Percentiles rank a stretch among this genome's conserved stretches.
phyloP scores from a whole-genome alignment of 75 land plant genomes.

The Azolla pinnata region DNA sequence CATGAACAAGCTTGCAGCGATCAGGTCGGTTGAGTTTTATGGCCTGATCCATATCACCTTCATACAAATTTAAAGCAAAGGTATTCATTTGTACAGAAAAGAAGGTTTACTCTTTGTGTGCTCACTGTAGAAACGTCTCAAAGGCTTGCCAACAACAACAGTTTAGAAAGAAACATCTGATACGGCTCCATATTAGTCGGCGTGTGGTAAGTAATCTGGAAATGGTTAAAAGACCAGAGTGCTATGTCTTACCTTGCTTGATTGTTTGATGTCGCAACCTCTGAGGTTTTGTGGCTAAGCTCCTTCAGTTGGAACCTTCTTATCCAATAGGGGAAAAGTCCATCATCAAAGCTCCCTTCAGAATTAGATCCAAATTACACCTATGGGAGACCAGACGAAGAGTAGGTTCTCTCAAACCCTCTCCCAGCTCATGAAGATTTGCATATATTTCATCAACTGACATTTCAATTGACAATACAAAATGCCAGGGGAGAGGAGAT shows the following conservation, averaged over 20 bases:
- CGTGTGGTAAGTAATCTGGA: constrained; percentile 6
- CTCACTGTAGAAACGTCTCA: constrained; percentile 7
- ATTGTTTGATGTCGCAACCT: no score
- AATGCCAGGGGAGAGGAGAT: constrained; percentile 4
- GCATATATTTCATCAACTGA: neutral
- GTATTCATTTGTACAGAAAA: no score
- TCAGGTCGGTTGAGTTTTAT: constrained; percentile 2
- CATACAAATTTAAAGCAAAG: no score
- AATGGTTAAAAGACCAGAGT: no score
- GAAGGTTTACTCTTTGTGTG: no score
- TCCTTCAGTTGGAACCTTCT: no score
- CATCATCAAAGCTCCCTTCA: constrained; percentile 5
- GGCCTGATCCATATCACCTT: neutral
- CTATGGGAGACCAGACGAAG: constrained; percentile 7
- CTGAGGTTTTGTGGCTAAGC: no score
- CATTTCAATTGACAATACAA: neutral
- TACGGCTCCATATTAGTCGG: constrained; percentile 9
- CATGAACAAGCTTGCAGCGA: constrained; percentile 16
- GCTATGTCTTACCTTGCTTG: no score
- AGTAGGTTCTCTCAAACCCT: neutral
- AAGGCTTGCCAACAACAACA: constrained; percentile 6
- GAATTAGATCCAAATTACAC: constrained; percentile 1
- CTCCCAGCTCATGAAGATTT: neutral
- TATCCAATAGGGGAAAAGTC: constrained; percentile 8
- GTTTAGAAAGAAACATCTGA: constrained; percentile 3